phyloP scores from a whole-genome alignment of 345 rosid species.

The Durio zibethinus region DNA sequence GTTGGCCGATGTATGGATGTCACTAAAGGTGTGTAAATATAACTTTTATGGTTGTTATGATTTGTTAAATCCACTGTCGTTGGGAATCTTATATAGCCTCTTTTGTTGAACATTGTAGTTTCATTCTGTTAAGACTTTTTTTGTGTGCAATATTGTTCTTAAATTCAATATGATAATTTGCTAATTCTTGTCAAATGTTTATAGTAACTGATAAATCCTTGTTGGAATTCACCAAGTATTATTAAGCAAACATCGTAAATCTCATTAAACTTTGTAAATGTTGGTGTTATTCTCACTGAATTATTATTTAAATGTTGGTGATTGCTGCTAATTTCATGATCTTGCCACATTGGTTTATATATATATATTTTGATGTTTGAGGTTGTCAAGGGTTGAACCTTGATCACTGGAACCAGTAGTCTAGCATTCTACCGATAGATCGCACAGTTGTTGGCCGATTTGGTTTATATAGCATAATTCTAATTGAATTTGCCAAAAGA shows the following conservation, averaged over 20 bases:
- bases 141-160: background rate
- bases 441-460: background rate
- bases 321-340: background rate
- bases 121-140: background rate
- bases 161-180: constrained; percentile 7
- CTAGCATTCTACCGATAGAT: background rate
- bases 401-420: background rate
- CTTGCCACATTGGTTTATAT: background rate
- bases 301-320: background rate
- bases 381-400: background rate
- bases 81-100: background rate
- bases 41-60: background rate
- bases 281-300: background rate
- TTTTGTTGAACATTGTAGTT: background rate
- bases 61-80: background rate
- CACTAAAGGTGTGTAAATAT: constrained; percentile 45
- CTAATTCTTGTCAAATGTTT: background rate
- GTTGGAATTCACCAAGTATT: background rate
- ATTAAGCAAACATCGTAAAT: no score
- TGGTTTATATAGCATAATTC: background rate
- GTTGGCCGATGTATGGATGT: constrained; percentile 85
- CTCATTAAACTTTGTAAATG: background rate
- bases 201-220: background rate
- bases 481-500: background rate
- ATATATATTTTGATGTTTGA: background rate